Base-by-base conservation (phyloP, 352 stramenopile species). In the Phytophthora uliginosa region DNA sequence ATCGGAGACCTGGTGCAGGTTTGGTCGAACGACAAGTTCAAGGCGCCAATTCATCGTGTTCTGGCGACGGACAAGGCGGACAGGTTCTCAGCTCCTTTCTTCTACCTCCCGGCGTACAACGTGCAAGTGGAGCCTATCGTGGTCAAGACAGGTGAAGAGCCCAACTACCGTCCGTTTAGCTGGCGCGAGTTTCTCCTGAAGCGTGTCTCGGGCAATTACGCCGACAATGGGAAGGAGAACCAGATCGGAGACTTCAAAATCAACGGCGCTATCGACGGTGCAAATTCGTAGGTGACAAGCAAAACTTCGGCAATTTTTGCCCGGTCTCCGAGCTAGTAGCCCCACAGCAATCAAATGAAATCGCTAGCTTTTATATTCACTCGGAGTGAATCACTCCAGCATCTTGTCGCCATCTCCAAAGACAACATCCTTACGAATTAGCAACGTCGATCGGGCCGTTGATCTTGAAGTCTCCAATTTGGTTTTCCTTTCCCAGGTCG, bases 401-500 rank as follows among this genome's bases (percentile, higher is more conserved):
- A 28, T 28, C 26, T 28, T 4, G 26, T 28, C 26, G 26, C 2
- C 26, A 28, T 28, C 26, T 28, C 26, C 26, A 28, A 28, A 28
- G 26, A 28, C 26, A 28, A 28, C 26, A 28, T 28, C 2, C 26
- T 42, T 59, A 69, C 0, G 66, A 63, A 20, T 73, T 73, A 18
- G 66, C 59, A 24, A 31, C 48, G 48, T 54, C 48, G 84, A 53
- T 24, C 15, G 52, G 33, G n/a, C 60, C 53, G 31, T 60, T 18
- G 34, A 73, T 60, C 40, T 69, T 73, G 59, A 78, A 98, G 69
- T 98, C 81, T 26, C 79, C 77, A 63, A 98, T 98, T 83, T 98
- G 94, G 65, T 98, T 94, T 64, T 99, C 96, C n/a, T 92, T 79
- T 24, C 96, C 96, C 26, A 94, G 65, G 81, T 99, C 90, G 5